Evolutionary conservation across 768 basidiomycete genomes (phyloP).

Genomic region (Mycena rebaudengoi): DNA sequence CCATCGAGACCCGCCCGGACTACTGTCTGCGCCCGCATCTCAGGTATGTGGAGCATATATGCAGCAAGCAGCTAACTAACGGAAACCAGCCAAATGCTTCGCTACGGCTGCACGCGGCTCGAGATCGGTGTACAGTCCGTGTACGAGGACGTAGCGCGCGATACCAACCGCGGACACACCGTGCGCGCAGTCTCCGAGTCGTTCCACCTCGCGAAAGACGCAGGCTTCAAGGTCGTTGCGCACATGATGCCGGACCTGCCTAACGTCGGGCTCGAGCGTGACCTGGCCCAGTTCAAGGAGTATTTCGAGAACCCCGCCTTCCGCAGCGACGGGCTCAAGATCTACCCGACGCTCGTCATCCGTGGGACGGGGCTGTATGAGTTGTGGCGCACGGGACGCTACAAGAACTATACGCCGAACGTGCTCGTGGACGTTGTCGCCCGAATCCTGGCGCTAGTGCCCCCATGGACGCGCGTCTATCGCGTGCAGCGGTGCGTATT

Average conservation of each 20-base stretch:
- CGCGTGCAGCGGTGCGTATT: slow-evolving; percentile 86
- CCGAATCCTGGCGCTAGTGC: slow-evolving; percentile 93
- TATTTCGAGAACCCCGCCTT: slow-evolving; percentile 99
- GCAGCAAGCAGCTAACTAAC: not conserved
- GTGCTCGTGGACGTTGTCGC: slow-evolving; percentile 98
- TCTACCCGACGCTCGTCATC: slow-evolving; percentile 98
- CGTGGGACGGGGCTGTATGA: slow-evolving; percentile 96
- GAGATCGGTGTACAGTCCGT: slow-evolving; percentile 99
- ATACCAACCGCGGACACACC: slow-evolving; percentile 98
- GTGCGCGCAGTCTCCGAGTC: slow-evolving; percentile 96
- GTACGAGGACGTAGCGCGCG: slow-evolving; percentile 98
- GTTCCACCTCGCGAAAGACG: slow-evolving; percentile 98
- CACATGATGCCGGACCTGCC: slow-evolving; percentile 99
- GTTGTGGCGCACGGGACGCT: slow-evolving; percentile 95
- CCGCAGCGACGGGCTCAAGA: slow-evolving; percentile 95
- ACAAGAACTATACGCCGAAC: slow-evolving; percentile 99
- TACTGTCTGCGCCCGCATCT: slow-evolving; percentile 98
- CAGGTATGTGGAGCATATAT: slow-evolving; percentile 55
- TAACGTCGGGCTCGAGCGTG: slow-evolving; percentile 96
- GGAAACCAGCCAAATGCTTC: slow-evolving; percentile 89
- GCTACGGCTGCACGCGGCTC: slow-evolving; percentile 97
- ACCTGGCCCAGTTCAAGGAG: slow-evolving; percentile 98
- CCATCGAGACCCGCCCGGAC: slow-evolving; percentile 98
- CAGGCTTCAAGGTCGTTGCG: slow-evolving; percentile 99
- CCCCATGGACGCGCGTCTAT: slow-evolving; percentile 98